Percentiles rank a stretch among this genome's conserved stretches.
Conservation (phyloP, 148 eudicot genomes). For the Camellia lanceoleosa region DNA sequence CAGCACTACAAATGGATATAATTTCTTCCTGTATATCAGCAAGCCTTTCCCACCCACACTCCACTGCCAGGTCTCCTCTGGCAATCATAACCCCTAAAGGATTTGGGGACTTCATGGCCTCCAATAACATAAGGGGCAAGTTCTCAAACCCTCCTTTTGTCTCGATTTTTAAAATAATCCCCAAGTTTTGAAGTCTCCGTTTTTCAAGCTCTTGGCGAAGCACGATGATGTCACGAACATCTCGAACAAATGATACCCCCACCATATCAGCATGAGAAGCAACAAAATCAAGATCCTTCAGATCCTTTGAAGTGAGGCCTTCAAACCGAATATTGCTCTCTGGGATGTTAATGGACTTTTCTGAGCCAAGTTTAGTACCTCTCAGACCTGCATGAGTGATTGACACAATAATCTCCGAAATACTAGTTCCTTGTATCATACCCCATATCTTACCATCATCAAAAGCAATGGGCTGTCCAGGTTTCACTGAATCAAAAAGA, state of each 20-base stretch:
- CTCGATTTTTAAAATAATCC: slow-evolving; percentile 44
- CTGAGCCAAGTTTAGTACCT: slow-evolving; percentile 48
- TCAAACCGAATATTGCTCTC: slow-evolving; percentile 46
- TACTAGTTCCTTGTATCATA: slow-evolving; percentile 39
- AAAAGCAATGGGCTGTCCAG: slow-evolving; percentile 48
- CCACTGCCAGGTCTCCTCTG: slow-evolving; percentile 68
- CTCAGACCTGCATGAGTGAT: slow-evolving; percentile 41
- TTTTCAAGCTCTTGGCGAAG: slow-evolving; percentile 42
- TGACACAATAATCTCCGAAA: slow-evolving; percentile 41
- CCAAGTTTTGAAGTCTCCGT: slow-evolving; percentile 32
- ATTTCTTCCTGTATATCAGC: slow-evolving; percentile 57
- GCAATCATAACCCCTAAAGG: slow-evolving; percentile 67
- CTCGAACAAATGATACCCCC: slow-evolving; percentile 56
- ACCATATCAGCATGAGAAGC: slow-evolving; percentile 60
- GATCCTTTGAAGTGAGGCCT: slow-evolving; percentile 61
- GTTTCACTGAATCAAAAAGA: slow-evolving; percentile 52
- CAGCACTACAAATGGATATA: slow-evolving; percentile 49
- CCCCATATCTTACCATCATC: slow-evolving; percentile 61
- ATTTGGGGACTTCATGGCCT: slow-evolving; percentile 54
- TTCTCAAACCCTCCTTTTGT: slow-evolving; percentile 46
- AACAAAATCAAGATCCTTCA: slow-evolving; percentile 55
- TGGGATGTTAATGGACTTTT: slow-evolving; percentile 54
- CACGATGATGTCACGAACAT: slow-evolving; percentile 36
- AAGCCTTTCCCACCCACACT: slow-evolving; percentile 54
- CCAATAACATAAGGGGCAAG: slow-evolving; percentile 42